phyloP scores from a whole-genome alignment of 2,329 filamentous ascomycete genomes.

The Verticillium dahliae region DNA sequence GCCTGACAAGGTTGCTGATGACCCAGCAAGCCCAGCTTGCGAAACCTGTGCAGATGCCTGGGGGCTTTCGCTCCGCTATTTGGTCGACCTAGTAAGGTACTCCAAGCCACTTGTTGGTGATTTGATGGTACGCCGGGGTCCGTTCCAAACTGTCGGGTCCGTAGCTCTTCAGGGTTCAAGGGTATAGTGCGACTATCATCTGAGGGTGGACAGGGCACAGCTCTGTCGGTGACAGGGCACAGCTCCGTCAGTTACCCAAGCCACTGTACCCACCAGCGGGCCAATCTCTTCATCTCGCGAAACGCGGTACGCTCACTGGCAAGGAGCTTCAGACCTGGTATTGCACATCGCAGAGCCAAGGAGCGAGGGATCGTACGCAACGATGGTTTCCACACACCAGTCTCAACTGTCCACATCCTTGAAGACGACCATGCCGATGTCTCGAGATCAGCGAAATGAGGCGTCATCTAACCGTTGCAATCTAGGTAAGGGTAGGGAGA shows the following conservation, averaged over 20 bases:
- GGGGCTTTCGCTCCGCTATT: background rate
- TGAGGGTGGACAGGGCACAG: background rate
- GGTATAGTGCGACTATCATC: background rate
- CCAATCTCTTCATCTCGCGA: background rate
- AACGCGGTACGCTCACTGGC: background rate
- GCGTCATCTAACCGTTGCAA: background rate
- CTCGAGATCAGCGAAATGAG: background rate
- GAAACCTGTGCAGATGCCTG: background rate
- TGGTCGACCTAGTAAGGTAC: background rate
- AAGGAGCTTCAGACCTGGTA: background rate
- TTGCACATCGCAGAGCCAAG: background rate
- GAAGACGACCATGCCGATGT: background rate
- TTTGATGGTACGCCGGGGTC: background rate
- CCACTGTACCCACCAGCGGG: background rate
- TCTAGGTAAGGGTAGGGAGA: background rate
- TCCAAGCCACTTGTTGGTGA: background rate
- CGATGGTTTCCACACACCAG: background rate
- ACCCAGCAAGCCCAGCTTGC: too few relatives aligned
- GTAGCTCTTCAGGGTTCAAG: background rate
- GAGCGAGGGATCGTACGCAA: background rate
- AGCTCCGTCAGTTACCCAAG: background rate
- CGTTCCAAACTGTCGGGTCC: slow-evolving; percentile 2
- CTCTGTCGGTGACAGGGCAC: background rate
- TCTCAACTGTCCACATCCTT: background rate
- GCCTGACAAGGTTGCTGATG: background rate